Conservation (phyloP, 257 asterid species). For the Leptodermis oblonga region DNA sequence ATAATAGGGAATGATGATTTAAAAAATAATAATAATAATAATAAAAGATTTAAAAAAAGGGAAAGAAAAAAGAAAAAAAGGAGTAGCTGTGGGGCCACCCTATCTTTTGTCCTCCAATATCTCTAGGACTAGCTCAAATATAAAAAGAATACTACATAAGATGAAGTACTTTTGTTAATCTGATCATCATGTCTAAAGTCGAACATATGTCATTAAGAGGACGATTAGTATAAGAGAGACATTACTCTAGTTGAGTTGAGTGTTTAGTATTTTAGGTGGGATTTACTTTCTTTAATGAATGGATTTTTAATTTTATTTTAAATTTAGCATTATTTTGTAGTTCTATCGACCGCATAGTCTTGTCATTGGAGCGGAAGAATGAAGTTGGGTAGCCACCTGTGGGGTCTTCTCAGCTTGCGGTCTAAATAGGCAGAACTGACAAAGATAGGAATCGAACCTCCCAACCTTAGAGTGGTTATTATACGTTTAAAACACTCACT, state of each 20-base stretch:
- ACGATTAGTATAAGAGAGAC: neutral
- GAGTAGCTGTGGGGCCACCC: constrained; percentile 17
- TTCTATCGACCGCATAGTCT: too few relatives aligned
- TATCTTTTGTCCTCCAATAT: constrained; percentile 17
- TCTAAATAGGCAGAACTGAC: too few relatives aligned
- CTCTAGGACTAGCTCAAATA: neutral
- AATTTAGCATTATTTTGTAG: too few relatives aligned
- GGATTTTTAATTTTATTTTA: neutral
- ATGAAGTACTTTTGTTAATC: neutral
- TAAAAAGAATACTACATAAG: neutral
- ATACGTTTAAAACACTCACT: too few relatives aligned
- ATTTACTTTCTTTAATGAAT: neutral
- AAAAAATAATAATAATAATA: too few relatives aligned
- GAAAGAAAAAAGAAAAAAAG: neutral
- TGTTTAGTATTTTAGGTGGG: constrained; percentile 1
- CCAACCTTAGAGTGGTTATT: too few relatives aligned
- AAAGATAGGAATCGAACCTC: too few relatives aligned
- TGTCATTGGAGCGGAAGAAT: too few relatives aligned
- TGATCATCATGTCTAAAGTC: neutral
- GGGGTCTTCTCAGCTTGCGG: too few relatives aligned
- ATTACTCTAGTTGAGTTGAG: neutral
- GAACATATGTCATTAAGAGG: constrained; percentile 10
- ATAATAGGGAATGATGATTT: too few relatives aligned
- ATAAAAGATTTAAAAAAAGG: too few relatives aligned
- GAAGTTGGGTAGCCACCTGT: too few relatives aligned